phyloP scores from a whole-genome alignment of 1,284 basidiomycete species.

The Leucoagaricus sp. region DNA sequence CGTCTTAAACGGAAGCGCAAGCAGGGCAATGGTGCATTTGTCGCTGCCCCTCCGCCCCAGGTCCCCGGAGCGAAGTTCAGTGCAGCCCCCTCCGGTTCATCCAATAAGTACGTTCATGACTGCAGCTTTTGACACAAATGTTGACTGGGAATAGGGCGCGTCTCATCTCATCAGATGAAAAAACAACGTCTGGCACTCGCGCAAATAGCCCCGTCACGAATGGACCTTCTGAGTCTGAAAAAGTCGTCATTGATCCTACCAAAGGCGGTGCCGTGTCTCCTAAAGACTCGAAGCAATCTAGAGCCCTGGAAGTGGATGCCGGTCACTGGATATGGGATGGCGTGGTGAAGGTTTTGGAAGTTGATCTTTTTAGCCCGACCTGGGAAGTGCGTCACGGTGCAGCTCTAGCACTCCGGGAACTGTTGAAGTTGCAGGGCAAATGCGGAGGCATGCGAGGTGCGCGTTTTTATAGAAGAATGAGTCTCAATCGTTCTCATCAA shows the following conservation, averaged over 20 bases:
- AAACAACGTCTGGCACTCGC: slow-evolving; percentile 46
- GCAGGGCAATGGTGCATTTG: slow-evolving; percentile 78
- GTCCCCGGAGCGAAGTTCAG: slow-evolving; percentile 58
- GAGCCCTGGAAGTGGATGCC: slow-evolving; percentile 68
- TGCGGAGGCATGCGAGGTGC: slow-evolving; percentile 80
- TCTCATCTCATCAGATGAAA: slow-evolving; percentile 60
- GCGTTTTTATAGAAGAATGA: slow-evolving; percentile 14
- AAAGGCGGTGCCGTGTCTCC: slow-evolving; percentile 82
- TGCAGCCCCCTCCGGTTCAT: slow-evolving; percentile 50
- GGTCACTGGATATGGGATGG: slow-evolving; percentile 92
- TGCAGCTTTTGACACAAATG: background rate
- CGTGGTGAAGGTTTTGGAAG: slow-evolving; percentile 79
- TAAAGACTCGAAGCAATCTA: slow-evolving; percentile 71
- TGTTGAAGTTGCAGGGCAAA: slow-evolving; percentile 85
- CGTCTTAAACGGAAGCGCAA: slow-evolving; percentile 91
- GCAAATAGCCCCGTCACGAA: slow-evolving; percentile 55
- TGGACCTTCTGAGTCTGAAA: slow-evolving; percentile 48
- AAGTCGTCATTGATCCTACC: slow-evolving; percentile 72
- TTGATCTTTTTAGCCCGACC: slow-evolving; percentile 83
- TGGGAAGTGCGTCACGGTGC: slow-evolving; percentile 98
- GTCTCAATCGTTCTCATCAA: slow-evolving; percentile 4
- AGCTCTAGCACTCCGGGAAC: slow-evolving; percentile 87
- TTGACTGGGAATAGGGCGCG: slow-evolving; percentile 53
- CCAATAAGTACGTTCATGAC: slow-evolving; percentile 56
- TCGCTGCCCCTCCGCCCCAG: slow-evolving; percentile 69